These are phyloP conservation scores for Aspergillus incahuasiensis DNA, from an alignment of 495 filamentous ascomycete species.

Conservation along the genomic window DNA sequence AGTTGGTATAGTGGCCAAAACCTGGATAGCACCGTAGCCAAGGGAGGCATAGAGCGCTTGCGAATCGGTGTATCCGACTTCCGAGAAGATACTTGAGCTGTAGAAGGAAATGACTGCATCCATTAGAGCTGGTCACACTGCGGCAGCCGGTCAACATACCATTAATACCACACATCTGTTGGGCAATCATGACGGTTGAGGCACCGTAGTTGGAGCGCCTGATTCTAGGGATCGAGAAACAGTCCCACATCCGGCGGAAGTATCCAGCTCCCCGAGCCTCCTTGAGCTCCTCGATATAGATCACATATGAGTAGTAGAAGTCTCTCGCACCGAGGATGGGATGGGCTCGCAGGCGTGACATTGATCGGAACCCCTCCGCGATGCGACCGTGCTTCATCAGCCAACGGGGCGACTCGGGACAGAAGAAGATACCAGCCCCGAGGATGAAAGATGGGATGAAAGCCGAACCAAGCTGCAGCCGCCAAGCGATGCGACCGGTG, in stretches of 20 bases:
- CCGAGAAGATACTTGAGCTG: constrained; percentile 62
- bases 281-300: constrained; percentile 48
- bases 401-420: constrained; percentile 65
- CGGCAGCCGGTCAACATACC: constrained; percentile 31
- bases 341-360: constrained; percentile 51
- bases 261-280: constrained; percentile 42
- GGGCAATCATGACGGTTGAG: constrained; percentile 60
- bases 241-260: constrained; percentile 53
- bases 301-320: constrained; percentile 47
- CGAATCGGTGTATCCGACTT: constrained; percentile 51
- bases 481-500: constrained; percentile 54
- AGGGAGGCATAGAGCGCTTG: constrained; percentile 65
- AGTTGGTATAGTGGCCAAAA: constrained; percentile 66
- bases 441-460: constrained; percentile 64
- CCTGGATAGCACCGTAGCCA: constrained; percentile 60
- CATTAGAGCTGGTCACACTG: constrained; percentile 12
- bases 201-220: constrained; percentile 60
- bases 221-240: constrained; percentile 58
- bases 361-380: constrained; percentile 48
- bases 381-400: constrained; percentile 55
- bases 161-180: constrained; percentile 40
- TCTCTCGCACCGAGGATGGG: constrained; percentile 33
- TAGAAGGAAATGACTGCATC: constrained; percentile 72
- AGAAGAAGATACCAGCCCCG: constrained; percentile 56
- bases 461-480: constrained; percentile 61